Evolutionary conservation across 352 stramenopile species (phyloP).

Genomic region (Globisporangium nagaii): DNA sequence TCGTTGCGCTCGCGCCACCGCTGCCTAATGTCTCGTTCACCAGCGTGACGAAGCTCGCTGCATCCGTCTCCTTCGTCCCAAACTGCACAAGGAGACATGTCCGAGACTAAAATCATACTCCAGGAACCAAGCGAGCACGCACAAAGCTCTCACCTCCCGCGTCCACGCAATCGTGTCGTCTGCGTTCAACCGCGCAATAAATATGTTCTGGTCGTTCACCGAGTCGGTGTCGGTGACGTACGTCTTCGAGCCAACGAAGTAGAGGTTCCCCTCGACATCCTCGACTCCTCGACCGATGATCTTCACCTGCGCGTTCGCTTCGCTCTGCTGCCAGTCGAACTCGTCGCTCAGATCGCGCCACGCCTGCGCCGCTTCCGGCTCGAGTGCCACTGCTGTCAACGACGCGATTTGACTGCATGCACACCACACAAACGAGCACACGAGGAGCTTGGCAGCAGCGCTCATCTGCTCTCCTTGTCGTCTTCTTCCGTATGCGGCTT

Average conservation of each 20-base stretch:
- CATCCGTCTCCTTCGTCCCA: constrained; percentile 45
- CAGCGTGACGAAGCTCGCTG: constrained; percentile 43
- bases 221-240: constrained; percentile 13
- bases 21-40: constrained; percentile 33
- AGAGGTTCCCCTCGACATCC: constrained; percentile 41
- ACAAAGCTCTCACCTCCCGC: constrained; percentile 26
- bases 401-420: neutral
- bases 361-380: constrained; percentile 26
- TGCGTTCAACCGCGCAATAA: constrained; percentile 39
- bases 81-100: constrained; percentile 30
- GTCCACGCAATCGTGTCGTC: constrained; percentile 48
- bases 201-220: constrained; percentile 38
- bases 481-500: too few relatives aligned
- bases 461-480: neutral
- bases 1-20: constrained; percentile 3
- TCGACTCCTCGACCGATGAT: constrained; percentile 31
- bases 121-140: too few relatives aligned
- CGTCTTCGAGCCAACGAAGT: constrained; percentile 52
- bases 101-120: too few relatives aligned
- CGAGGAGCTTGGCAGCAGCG: neutral
- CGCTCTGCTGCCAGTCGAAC: constrained; percentile 55
- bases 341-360: constrained; percentile 31
- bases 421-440: constrained; percentile 1
- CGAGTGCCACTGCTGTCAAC: constrained; percentile 12
- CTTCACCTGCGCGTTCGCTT: constrained; percentile 23